phyloP scores from a whole-genome alignment of 768 basidiomycete genomes.

The Mycena metata region DNA sequence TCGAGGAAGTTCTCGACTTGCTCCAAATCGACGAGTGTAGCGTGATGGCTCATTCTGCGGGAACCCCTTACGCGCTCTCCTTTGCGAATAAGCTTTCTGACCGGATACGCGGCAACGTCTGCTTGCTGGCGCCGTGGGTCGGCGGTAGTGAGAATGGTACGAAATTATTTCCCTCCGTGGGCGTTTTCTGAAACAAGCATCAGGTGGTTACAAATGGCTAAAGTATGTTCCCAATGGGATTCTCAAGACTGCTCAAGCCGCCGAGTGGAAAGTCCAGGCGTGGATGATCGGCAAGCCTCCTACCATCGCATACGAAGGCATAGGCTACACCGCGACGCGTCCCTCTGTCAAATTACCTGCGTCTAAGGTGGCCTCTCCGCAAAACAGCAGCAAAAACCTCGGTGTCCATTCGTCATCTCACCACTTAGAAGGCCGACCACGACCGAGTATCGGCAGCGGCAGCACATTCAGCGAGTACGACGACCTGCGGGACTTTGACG shows the following conservation, averaged over 20 bases:
- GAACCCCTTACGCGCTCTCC: slow-evolving; percentile 93
- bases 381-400: slow-evolving; percentile 43
- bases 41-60: slow-evolving; percentile 96
- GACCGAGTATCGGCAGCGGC: slow-evolving; percentile 80
- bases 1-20: slow-evolving; percentile 90
- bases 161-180: slow-evolving; percentile 45
- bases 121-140: slow-evolving; percentile 96
- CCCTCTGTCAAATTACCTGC: slow-evolving; percentile 40
- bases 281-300: slow-evolving; percentile 99
- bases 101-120: slow-evolving; percentile 86
- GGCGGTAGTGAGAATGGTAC: slow-evolving; percentile 89
- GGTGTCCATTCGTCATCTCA: slow-evolving; percentile 47
- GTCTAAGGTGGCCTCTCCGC: slow-evolving; percentile 44
- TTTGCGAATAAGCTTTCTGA: slow-evolving; percentile 82
- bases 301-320: slow-evolving; percentile 84
- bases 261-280: slow-evolving; percentile 96
- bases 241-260: slow-evolving; percentile 94
- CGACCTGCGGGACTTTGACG: slow-evolving; percentile 88
- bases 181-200: slow-evolving; percentile 15
- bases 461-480: slow-evolving; percentile 89
- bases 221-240: slow-evolving; percentile 96
- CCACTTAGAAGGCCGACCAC: slow-evolving; percentile 57
- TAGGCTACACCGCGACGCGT: slow-evolving; percentile 77
- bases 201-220: slow-evolving; percentile 94
- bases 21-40: slow-evolving; percentile 85